Conservation (phyloP, 2,329 filamentous ascomycete species). For the Xylaria sp. region DNA sequence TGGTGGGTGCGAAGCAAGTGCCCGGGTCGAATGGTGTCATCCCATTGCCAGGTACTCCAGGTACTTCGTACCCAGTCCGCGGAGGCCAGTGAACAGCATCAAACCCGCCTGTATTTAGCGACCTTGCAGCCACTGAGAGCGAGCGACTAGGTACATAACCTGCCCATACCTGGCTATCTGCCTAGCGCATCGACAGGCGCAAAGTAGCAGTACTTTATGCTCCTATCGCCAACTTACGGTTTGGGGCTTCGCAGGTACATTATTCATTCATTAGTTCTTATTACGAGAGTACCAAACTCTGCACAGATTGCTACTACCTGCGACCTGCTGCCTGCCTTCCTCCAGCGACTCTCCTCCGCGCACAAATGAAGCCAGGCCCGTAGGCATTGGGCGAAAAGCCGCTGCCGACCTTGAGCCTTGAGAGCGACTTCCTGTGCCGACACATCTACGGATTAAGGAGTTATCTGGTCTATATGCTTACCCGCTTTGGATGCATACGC, state of each 20-base stretch:
- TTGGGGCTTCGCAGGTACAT: not conserved
- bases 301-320: not conserved
- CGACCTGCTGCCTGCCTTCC: too few species aligned
- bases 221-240: not conserved
- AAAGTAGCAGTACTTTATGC: not conserved
- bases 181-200: not conserved
- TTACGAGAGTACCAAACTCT: not conserved
- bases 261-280: not conserved
- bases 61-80: conserved; percentile 13
- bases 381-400: not conserved
- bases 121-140: not conserved
- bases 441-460: too few species aligned
- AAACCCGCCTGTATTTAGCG: conserved; percentile 8
- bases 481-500: not conserved
- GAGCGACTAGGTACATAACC: not conserved
- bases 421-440: not conserved
- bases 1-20: conserved; percentile 20
- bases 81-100: conserved; percentile 1
- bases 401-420: not conserved
- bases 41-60: conserved; percentile 1
- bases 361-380: not conserved
- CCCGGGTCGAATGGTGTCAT: conserved; percentile 22
- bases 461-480: not conserved
- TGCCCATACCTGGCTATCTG: not conserved
- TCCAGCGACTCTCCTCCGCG: not conserved